Evolutionary conservation across 768 basidiomycete genomes (phyloP), one percentile per base, ranked within the genome.

Genomic region (Phylloporus sp.): DNA sequence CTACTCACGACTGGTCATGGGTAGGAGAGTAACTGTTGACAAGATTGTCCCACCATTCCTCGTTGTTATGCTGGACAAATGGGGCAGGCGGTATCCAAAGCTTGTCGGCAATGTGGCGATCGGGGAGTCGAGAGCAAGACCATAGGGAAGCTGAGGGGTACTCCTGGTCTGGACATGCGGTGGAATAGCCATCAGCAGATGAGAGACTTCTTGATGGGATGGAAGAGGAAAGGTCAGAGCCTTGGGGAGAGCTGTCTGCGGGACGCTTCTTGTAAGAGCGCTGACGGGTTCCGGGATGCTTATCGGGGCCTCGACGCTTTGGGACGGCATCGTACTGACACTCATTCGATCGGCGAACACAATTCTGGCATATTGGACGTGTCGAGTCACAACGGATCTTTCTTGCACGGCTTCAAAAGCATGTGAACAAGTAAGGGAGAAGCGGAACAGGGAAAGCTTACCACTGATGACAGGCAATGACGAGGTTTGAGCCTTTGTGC

Each of bases 371-470:
- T 46, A 76, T 73, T 53, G 88, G 88, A 62, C 87, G 75, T 27
- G 80, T 84, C 47, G 87, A 90, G 66, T 90, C 88, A 72, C 88
- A 90, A 50, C 84, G 81, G 58, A 90, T 89, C 75, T 90, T 90
- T 64, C 88, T 79, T 52, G 80, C 77, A 56, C 87, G 88, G 67
- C 88, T 90, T 71, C 63, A 58, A 54, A 61, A n/a, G 38, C 52
- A 68, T 59, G 64, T 68, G 59, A 66, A 53, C 38, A 42, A 54
- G 44, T 24, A 7, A 51, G 58, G 55, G 56, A 58, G 53, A 56
- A 54, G 61, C 36, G 29, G 39, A 47, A n/a, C n/a, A 64, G 70
- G 64, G 39, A 52, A 48, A 50, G 53, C 83, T 61, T 64, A 89
- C 86, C 86, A 90, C 65, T 87, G 85, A 52, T 81, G 81, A 73